Conservation (phyloP, 768 basidiomycete species). For the Boletus rufocinnamomeus region DNA sequence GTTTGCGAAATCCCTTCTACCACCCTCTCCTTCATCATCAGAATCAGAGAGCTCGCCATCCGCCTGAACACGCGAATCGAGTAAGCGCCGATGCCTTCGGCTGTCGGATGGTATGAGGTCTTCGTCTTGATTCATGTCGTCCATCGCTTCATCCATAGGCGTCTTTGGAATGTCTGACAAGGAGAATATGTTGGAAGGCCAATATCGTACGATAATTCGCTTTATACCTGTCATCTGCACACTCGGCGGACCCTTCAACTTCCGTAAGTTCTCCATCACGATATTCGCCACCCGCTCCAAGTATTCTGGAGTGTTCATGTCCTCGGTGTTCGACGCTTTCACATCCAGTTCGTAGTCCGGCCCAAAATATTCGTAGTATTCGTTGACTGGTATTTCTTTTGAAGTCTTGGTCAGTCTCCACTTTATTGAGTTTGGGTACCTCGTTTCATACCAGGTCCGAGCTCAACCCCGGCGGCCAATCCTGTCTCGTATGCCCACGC, state of each 20-base stretch:
- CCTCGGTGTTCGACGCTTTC: conserved; percentile 91
- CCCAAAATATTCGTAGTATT: conserved; percentile 99
- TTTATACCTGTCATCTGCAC: conserved; percentile 84
- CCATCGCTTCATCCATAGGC: conserved; percentile 82
- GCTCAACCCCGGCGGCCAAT: conserved; percentile 94
- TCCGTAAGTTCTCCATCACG: conserved; percentile 87
- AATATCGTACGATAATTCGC: neutral
- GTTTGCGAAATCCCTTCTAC: conserved; percentile 65
- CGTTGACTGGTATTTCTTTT: conserved; percentile 95
- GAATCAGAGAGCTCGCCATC: conserved; percentile 95
- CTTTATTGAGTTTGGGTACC: neutral
- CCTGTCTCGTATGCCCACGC: conserved; percentile 99
- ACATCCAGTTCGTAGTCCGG: conserved; percentile 97
- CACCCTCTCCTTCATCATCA: conserved; percentile 95
- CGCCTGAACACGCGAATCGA: conserved; percentile 79
- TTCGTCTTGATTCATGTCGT: conserved; percentile 80
- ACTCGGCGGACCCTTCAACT: conserved; percentile 86
- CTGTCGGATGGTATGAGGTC: conserved; percentile 78
- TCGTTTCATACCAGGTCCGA: conserved; percentile 64
- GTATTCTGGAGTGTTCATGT: conserved; percentile 91
- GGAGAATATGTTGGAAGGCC: neutral
- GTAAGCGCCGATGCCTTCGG: conserved; percentile 70
- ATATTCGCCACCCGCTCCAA: conserved; percentile 91
- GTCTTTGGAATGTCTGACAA: conserved; percentile 75
- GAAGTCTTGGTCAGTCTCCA: conserved; percentile 5